phyloP scores from a whole-genome alignment of 2,329 filamentous ascomycete species.

The Raffaelea albimanens region DNA sequence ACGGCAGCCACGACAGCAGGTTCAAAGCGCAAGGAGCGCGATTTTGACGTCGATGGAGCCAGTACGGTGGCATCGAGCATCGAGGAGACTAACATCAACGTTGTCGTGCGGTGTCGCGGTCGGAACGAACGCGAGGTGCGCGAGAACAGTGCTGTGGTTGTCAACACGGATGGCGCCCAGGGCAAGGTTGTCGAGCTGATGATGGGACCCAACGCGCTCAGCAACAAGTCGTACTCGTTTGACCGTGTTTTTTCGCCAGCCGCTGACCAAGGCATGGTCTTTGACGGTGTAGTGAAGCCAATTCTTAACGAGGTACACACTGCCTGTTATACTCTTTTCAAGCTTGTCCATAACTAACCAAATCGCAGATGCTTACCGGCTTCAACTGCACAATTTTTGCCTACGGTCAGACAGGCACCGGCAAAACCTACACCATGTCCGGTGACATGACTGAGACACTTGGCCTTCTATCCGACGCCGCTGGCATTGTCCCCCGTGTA shows the following conservation, averaged over 20 bases:
- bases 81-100: constrained; percentile 93
- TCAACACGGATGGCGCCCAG: constrained; percentile 79
- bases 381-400: constrained; percentile 99
- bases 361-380: constrained; percentile 74
- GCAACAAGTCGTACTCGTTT: constrained; percentile 94
- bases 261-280: constrained; percentile 87
- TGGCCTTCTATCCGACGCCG: constrained; percentile 79
- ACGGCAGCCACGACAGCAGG: constrained; percentile 41
- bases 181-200: constrained; percentile 76
- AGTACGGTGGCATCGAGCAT: constrained; percentile 23
- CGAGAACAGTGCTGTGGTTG: constrained; percentile 90
- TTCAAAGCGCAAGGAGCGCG: constrained; percentile 77
- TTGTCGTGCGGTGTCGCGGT: constrained; percentile 88
- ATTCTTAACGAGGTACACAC: constrained; percentile 73
- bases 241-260: constrained; percentile 95
- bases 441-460: constrained; percentile 87
- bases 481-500: constrained; percentile 90
- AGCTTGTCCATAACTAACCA: background rate
- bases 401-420: constrained; percentile 95
- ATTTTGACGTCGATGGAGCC: constrained; percentile 59
- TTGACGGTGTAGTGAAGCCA: constrained; percentile 88
- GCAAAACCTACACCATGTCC: constrained; percentile 99
- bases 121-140: constrained; percentile 85
- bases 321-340: background rate
- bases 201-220: constrained; percentile 86